Evolutionary conservation across 2,329 filamentous ascomycete genomes (phyloP).

Genomic region (Hymenoscyphus fraxineus): DNA sequence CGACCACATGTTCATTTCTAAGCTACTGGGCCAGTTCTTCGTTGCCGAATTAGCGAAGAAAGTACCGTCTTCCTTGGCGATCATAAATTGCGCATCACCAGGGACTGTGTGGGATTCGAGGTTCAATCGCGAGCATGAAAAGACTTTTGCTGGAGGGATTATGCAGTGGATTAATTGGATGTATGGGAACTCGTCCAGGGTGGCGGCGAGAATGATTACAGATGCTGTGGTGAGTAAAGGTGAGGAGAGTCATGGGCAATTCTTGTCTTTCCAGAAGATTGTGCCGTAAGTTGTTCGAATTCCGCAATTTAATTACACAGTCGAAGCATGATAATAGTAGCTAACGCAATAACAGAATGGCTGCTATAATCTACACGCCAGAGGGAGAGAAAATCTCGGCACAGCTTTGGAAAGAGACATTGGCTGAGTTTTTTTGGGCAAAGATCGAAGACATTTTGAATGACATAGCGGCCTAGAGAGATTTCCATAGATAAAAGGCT

Average conservation of each 20-base stretch:
- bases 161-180: conserved; percentile 4
- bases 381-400: not conserved
- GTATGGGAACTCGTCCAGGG: conserved; percentile 6
- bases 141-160: not conserved
- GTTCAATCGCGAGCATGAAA: not conserved
- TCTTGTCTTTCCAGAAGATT: conserved; percentile 12
- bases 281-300: conserved; percentile 17
- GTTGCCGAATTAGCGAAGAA: conserved; percentile 12
- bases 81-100: conserved; percentile 10
- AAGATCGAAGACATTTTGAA: not conserved
- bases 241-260: conserved; percentile 13
- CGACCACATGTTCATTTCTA: conserved; percentile 4
- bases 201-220: conserved; percentile 11
- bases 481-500: too few species aligned
- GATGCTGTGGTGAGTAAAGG: conserved; percentile 9
- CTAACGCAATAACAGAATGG: not conserved
- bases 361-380: conserved; percentile 9
- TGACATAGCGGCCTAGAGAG: too few species aligned
- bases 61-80: conserved; percentile 10
- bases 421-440: conserved; percentile 17
- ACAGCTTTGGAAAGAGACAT: conserved; percentile 14
- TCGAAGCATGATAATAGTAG: too few species aligned
- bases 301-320: too few species aligned
- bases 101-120: conserved; percentile 8
- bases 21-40: conserved; percentile 17